These are phyloP conservation scores for Cicer arietinum DNA, from an alignment of 306 rosid species.

Conservation along the genomic window DNA sequence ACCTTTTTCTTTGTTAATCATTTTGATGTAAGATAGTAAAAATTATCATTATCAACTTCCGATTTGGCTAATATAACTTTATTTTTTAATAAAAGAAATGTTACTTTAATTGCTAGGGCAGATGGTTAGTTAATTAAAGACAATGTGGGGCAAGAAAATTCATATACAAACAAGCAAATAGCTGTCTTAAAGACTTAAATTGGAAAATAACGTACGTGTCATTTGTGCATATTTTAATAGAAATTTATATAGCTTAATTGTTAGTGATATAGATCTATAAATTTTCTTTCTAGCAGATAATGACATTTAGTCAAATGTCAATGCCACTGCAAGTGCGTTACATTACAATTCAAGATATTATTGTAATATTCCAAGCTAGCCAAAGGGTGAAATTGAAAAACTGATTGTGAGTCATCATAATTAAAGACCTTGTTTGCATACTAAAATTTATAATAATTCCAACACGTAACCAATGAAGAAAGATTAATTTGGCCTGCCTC, in stretches of 20 bases:
- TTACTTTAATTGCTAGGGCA: background rate
- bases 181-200: background rate
- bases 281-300: constrained; percentile 34
- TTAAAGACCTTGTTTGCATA: background rate
- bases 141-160: constrained; percentile 2
- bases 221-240: background rate
- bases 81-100: background rate
- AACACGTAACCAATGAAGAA: constrained; percentile 25
- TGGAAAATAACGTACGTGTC: constrained; percentile 1
- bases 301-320: constrained; percentile 50
- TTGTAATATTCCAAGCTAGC: constrained; percentile 45
- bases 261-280: constrained; percentile 13
- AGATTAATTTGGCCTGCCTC: constrained; percentile 22
- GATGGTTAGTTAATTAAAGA: background rate
- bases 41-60: too few species aligned
- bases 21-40: too few species aligned
- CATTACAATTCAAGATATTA: constrained; percentile 44
- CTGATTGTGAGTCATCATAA: background rate
- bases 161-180: constrained; percentile 1
- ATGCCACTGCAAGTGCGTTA: constrained; percentile 45
- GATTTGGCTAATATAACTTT: too few species aligned
- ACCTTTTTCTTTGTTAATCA: too few species aligned
- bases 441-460: constrained; percentile 7
- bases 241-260: background rate
- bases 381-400: constrained; percentile 3